Base-by-base conservation (phyloP, 2,329 filamentous ascomycete species). In the Ophiostoma populinum region DNA sequence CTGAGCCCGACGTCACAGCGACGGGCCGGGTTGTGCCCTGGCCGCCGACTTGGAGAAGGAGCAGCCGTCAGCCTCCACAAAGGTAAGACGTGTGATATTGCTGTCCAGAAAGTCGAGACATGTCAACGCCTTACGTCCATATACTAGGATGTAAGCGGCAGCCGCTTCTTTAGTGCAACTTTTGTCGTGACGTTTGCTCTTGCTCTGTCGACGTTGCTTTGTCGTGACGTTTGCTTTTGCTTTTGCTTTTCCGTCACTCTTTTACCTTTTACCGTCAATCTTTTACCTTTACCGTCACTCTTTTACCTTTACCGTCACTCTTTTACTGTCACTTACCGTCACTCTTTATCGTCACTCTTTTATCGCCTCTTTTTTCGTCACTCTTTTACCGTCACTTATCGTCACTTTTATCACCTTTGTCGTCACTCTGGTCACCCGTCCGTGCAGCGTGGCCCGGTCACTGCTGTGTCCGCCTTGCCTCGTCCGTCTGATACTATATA, bases 191-290 rank as follows among this genome's bases (percentile, higher is more conserved):
- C 9, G 4, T 8, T 11, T 24, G 9, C 22, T 24, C 7, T 10
- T 24, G 9, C 12, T 24, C 22, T 6, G 4, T 24, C 12, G 9
- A 10, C 13, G 11, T 28, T 16, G n/a, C 20, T 21, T n/a, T 29
- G 8, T 35, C 18, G 15, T 35, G 9, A 10, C 26, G 17, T 7
- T 15, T 15, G 17, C 16, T 19, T 5, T 7, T 9, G 27, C 20
- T 25, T 25, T 17, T 39, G 11, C 22, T n/a, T n/a, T n/a, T n/a
- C n/a, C n/a, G n/a, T n/a, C n/a, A n/a, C 33, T 21, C 19, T 30
- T 24, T 26, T 31, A 19, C 16, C 16, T 15, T 21, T 27, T 19
- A 9, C 10, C 22, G 12, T 32, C 15, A 19, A 15, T 24, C 19
- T 29, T 19, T 25, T 21, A 16, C 1, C 20, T 11, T 29, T 15